Conservation (phyloP, 2,329 filamentous ascomycete genomes). For the Ceratocystis variospora region DNA sequence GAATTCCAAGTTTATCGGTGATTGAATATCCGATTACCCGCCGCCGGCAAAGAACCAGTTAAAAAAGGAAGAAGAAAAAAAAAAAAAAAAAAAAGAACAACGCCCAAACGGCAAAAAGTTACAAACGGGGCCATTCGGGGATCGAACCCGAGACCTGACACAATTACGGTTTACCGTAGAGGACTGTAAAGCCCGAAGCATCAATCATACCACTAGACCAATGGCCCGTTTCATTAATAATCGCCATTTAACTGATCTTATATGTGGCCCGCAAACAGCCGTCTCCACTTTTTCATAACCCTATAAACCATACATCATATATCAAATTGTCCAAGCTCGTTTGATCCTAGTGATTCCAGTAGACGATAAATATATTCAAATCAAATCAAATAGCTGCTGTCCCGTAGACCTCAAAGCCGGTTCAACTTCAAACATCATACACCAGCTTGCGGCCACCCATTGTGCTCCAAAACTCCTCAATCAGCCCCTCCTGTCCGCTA, state of each 20-base stretch:
- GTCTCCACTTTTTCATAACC: neutral
- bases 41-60: neutral
- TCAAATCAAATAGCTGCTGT: too few relatives aligned
- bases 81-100: neutral
- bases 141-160: constrained; percentile 19
- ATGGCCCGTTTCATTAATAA: constrained; percentile 19
- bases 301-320: neutral
- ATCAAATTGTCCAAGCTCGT: too few relatives aligned
- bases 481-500: constrained; percentile 44
- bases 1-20: too few relatives aligned
- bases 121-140: constrained; percentile 16
- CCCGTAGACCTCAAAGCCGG: too few relatives aligned
- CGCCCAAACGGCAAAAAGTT: neutral
- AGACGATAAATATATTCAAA: too few relatives aligned
- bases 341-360: too few relatives aligned
- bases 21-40: too few relatives aligned
- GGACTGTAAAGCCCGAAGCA: constrained; percentile 18
- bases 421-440: constrained; percentile 26
- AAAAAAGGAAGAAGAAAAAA: neutral
- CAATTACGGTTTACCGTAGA: constrained; percentile 16
- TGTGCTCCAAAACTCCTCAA: constrained; percentile 51
- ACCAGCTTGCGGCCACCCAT: constrained; percentile 42
- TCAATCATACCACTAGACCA: constrained; percentile 19
- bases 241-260: too few relatives aligned
- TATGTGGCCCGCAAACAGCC: neutral